These are phyloP conservation scores for Saccharomycopsis sp. DNA, from an alignment of 805 yeast species.

Conservation along the genomic window DNA sequence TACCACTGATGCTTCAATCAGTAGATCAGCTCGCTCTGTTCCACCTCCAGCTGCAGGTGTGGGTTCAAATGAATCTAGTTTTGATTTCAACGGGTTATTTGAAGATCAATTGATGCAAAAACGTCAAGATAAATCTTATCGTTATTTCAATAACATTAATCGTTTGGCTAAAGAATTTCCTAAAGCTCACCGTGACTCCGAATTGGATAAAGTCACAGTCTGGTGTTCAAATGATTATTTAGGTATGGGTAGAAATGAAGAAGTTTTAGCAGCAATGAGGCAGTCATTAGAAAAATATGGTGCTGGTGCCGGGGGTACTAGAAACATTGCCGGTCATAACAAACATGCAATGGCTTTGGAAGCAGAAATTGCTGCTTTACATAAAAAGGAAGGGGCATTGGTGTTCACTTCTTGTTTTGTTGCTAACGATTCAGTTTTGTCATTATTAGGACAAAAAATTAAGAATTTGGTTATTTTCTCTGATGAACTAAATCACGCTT, in stretches of 20 bases:
- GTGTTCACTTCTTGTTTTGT: conserved; percentile 95
- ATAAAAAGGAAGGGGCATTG: conserved; percentile 90
- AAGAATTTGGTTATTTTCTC: conserved; percentile 87
- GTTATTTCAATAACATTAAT: conserved; percentile 95
- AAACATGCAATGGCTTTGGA: conserved; percentile 83
- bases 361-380: conserved; percentile 79
- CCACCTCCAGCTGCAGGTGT: conserved; percentile 30
- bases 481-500: conserved; percentile 92
- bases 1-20: conserved; percentile 25
- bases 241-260: conserved; percentile 83
- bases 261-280: conserved; percentile 71
- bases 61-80: conserved; percentile 41
- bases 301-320: conserved; percentile 98
- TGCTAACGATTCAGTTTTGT: conserved; percentile 91
- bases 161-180: conserved; percentile 94
- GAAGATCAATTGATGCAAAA: conserved; percentile 62
- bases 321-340: conserved; percentile 98
- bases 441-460: conserved; percentile 84
- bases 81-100: conserved; percentile 69
- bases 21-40: conserved; percentile 26
- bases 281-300: conserved; percentile 82
- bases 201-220: conserved; percentile 84
- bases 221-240: conserved; percentile 99
- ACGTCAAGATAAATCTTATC: conserved; percentile 83
- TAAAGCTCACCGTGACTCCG: conserved; percentile 71